A percentile compares a stretch with the other conserved stretches of the same genome.
phyloP scores from a whole-genome alignment of 1,139 yeast genomes.

The Saccharomycopsis hybrid region DNA sequence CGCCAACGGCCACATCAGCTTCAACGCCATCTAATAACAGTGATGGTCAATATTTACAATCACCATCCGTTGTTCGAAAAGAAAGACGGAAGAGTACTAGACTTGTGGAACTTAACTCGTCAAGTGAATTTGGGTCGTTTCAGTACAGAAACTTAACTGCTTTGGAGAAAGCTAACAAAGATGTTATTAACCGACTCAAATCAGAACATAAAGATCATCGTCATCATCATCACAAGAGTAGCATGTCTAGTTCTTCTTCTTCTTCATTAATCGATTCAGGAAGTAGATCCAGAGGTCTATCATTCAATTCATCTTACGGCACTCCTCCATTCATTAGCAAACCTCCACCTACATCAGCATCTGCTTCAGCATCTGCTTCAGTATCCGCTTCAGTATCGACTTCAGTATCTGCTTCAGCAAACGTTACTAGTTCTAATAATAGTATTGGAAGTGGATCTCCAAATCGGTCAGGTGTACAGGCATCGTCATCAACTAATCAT shows the following conservation, averaged over 20 bases:
- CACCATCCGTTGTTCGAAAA: slow-evolving; percentile 36
- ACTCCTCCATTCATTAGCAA: slow-evolving; percentile 11
- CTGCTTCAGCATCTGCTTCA: not conserved
- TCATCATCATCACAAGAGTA: slow-evolving; percentile 20
- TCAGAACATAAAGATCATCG: slow-evolving; percentile 49
- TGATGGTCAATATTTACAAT: slow-evolving; percentile 5
- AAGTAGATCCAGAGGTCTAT: slow-evolving; percentile 18
- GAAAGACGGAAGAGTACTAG: slow-evolving; percentile 43
- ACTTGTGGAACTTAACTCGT: slow-evolving; percentile 48
- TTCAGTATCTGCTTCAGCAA: not conserved
- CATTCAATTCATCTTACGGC: slow-evolving; percentile 12
- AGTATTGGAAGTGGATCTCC: not conserved
- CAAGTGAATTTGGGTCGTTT: slow-evolving; percentile 88
- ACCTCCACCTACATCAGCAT: slow-evolving; percentile 7
- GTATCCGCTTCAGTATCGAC: not conserved
- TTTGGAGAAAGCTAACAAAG: slow-evolving; percentile 89
- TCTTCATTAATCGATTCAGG: slow-evolving; percentile 8
- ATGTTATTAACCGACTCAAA: slow-evolving; percentile 79
- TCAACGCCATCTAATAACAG: not conserved
- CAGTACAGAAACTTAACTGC: slow-evolving; percentile 85
- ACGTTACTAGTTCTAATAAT: no score
- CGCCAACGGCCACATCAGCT: slow-evolving; percentile 18
- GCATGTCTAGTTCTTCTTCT: slow-evolving; percentile 32
- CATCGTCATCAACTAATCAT: slow-evolving; percentile 22
- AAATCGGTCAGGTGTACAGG: not conserved